Evolutionary conservation across 164 flowering plant genomes (phyloP).

Genomic region (Protea cynaroides): DNA sequence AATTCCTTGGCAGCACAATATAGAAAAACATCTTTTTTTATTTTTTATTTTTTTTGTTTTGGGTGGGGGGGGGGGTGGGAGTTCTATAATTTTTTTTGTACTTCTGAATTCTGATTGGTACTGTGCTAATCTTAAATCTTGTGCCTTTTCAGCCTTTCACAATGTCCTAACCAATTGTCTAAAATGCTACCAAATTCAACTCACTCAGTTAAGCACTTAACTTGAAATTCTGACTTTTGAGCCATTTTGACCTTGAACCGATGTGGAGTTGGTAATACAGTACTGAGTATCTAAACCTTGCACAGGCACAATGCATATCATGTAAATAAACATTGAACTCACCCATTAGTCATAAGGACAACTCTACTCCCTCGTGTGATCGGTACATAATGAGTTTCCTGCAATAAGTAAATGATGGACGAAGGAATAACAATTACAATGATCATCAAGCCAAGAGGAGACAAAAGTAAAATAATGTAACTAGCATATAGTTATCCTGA

Average conservation of each 20-base stretch:
- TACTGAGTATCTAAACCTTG: neutral
- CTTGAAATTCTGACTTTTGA: neutral
- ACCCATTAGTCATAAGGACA: constrained; percentile 92
- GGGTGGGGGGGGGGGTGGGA: neutral
- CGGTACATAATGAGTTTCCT: constrained; percentile 89
- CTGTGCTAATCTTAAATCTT: no score
- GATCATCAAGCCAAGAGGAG: neutral
- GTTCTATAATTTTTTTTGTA: no score
- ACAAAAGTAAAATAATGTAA: neutral
- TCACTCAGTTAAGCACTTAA: neutral
- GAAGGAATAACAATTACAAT: neutral
- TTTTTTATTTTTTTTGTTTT: no score
- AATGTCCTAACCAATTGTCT: neutral
- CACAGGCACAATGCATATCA: neutral
- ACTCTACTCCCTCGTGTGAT: constrained; percentile 82
- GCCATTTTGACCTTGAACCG: neutral
- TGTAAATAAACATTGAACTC: constrained; percentile 16
- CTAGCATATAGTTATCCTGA: neutral
- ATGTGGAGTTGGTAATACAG: neutral
- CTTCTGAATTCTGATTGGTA: no score
- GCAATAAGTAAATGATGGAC: constrained; percentile 14
- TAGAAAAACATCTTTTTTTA: neutral
- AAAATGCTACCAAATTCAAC: neutral
- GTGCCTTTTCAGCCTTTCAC: neutral
- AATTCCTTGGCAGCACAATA: no score